phyloP scores from a whole-genome alignment of 257 asterid genomes.

The Henckelia pumila region DNA sequence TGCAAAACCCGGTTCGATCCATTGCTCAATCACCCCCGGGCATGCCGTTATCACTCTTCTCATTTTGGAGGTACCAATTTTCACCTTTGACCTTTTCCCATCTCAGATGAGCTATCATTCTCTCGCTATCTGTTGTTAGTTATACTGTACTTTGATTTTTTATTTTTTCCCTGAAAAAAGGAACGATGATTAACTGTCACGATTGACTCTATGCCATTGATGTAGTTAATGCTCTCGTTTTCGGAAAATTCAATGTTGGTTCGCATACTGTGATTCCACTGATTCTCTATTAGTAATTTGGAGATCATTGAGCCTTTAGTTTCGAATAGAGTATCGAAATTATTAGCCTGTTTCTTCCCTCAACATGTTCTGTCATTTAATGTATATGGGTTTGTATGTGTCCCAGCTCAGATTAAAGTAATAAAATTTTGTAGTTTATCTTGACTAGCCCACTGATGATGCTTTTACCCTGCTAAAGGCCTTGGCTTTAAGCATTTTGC shows the following conservation, averaged over 20 bases:
- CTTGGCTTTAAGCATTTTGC: neutral
- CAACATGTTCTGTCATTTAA: neutral
- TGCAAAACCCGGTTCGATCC: constrained; percentile 92
- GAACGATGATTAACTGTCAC: too few species aligned
- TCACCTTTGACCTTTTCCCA: neutral
- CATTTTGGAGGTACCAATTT: constrained; percentile 77
- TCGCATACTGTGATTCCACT: neutral
- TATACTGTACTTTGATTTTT: neutral
- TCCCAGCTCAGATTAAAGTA: neutral
- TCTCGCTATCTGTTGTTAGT: neutral
- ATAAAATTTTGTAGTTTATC: neutral
- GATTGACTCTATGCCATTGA: neutral
- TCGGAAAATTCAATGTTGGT: neutral
- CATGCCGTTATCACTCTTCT: constrained; percentile 85
- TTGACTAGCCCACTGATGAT: neutral
- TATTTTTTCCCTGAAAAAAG: too few species aligned
- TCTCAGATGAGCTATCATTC: neutral
- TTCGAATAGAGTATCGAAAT: neutral
- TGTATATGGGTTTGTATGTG: neutral
- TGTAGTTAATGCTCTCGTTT: neutral
- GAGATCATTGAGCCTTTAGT: neutral
- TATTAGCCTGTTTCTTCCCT: neutral
- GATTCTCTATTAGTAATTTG: neutral
- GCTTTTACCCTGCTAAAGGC: constrained; percentile 2
- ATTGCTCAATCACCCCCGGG: constrained; percentile 68